These are phyloP conservation scores for Nicotiana undulata DNA, from an alignment of 257 asterid genomes.

Conservation along the genomic window DNA sequence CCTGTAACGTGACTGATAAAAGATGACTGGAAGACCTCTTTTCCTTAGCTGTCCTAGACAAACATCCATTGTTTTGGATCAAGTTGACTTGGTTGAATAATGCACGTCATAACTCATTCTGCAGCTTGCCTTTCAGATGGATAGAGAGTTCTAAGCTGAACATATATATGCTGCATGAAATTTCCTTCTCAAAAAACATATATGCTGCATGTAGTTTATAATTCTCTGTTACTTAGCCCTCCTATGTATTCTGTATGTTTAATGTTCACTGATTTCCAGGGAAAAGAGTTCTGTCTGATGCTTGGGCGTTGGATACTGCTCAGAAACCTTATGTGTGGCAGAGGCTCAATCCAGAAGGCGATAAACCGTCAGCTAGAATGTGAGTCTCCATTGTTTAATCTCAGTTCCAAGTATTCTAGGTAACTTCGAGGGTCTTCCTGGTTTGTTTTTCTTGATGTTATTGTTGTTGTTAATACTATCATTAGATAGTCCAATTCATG, in stretches of 20 bases:
- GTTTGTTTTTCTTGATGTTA: neutral
- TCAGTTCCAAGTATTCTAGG: neutral
- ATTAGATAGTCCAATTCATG: neutral
- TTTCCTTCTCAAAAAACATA: neutral
- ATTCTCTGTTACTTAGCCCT: neutral
- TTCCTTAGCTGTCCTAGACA: neutral
- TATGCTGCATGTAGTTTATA: neutral
- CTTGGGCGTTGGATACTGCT: constrained; percentile 99
- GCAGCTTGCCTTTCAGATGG: neutral
- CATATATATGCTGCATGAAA: neutral
- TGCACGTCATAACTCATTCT: neutral
- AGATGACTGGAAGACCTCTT: neutral
- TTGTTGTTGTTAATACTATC: neutral
- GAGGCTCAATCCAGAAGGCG: constrained; percentile 95
- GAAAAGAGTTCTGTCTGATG: constrained; percentile 89
- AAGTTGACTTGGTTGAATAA: neutral
- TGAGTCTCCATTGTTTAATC: constrained; percentile 35
- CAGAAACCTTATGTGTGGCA: constrained; percentile 97
- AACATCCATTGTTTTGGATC: neutral
- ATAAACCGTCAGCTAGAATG: constrained; percentile 94
- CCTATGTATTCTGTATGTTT: neutral
- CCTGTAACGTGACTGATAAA: neutral
- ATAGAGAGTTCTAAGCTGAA: neutral
- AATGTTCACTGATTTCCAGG: constrained; percentile 37
- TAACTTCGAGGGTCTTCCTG: neutral